phyloP scores from a whole-genome alignment of 768 basidiomycete species.

The Leucocoprinus birnbaumii region DNA sequence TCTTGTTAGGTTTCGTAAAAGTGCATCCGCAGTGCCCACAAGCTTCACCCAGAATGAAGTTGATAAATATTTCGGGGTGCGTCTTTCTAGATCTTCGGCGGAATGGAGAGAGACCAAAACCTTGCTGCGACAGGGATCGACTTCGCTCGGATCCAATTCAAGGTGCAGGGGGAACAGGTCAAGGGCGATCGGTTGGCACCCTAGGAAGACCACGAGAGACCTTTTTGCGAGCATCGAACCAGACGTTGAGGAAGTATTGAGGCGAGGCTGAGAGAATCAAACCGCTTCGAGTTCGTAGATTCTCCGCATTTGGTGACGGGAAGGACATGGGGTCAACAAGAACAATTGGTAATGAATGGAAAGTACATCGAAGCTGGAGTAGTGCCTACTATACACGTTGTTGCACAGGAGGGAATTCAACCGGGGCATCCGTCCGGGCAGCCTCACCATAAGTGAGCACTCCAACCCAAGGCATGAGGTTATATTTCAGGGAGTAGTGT shows the following conservation, averaged over 20 bases:
- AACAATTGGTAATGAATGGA: background rate
- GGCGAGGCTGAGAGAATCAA: background rate
- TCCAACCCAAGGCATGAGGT: constrained; percentile 89
- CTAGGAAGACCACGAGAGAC: constrained; percentile 44
- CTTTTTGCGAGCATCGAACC: constrained; percentile 45
- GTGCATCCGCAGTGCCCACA: constrained; percentile 36
- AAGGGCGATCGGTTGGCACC: constrained; percentile 49
- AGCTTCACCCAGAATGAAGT: constrained; percentile 45
- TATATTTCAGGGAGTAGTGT: constrained; percentile 78
- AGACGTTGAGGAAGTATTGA: constrained; percentile 32
- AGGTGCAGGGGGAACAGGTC: constrained; percentile 42
- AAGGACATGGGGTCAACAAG: background rate
- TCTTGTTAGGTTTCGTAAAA: constrained; percentile 35
- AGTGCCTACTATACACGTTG: constrained; percentile 31
- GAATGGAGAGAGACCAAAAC: background rate
- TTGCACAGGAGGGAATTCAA: constrained; percentile 38
- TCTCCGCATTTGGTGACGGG: background rate
- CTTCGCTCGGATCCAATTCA: constrained; percentile 31
- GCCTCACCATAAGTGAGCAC: constrained; percentile 77
- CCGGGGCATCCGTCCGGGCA: constrained; percentile 34
- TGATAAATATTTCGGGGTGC: constrained; percentile 32
- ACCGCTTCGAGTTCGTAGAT: background rate
- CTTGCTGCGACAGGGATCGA: background rate
- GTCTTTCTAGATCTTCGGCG: background rate
- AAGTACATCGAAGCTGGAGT: background rate